Conservation (phyloP, 1,139 yeast genomes). For the Schizosaccharomyces versatilis region DNA sequence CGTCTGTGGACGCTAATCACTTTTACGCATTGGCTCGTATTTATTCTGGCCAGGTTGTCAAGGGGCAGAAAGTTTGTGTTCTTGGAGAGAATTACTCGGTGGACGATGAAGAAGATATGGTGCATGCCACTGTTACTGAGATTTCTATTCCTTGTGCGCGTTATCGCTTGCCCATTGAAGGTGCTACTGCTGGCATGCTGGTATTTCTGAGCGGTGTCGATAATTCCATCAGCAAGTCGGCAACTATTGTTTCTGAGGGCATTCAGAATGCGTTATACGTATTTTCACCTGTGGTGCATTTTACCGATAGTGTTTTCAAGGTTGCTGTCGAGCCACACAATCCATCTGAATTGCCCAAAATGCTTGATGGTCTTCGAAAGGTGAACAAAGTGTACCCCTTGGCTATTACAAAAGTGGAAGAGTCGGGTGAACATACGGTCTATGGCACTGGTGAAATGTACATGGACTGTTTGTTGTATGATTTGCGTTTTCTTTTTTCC, state of each 20-base stretch:
- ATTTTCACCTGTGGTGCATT: slow-evolving; percentile 26
- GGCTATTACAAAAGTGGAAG: slow-evolving; percentile 49
- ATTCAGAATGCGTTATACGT: slow-evolving; percentile 16
- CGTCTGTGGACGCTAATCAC: slow-evolving; percentile 25
- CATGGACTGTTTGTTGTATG: slow-evolving; percentile 65
- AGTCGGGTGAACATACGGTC: slow-evolving; percentile 68
- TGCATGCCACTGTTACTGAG: slow-evolving; percentile 23
- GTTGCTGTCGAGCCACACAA: slow-evolving; percentile 63
- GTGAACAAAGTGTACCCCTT: slow-evolving; percentile 46
- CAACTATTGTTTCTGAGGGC: slow-evolving; percentile 27
- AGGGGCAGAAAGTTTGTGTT: slow-evolving; percentile 30
- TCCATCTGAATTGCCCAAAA: slow-evolving; percentile 57
- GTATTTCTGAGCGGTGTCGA: slow-evolving; percentile 48
- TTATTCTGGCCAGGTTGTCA: slow-evolving; percentile 33
- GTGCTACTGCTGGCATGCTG: slow-evolving; percentile 41
- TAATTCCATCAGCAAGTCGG: slow-evolving; percentile 32
- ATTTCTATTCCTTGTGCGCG: slow-evolving; percentile 51
- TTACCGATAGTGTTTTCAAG: slow-evolving; percentile 43
- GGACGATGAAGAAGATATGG: slow-evolving; percentile 33
- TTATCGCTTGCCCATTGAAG: slow-evolving; percentile 35
- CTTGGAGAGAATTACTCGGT: slow-evolving; percentile 34
- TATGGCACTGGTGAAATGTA: slow-evolving; percentile 75
- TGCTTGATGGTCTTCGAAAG: slow-evolving; percentile 44
- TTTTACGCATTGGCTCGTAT: slow-evolving; percentile 41
- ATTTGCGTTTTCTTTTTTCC: slow-evolving; percentile 39